Conservation (phyloP, 129 eudicot species). For the Saposhnikovia divaricata region DNA sequence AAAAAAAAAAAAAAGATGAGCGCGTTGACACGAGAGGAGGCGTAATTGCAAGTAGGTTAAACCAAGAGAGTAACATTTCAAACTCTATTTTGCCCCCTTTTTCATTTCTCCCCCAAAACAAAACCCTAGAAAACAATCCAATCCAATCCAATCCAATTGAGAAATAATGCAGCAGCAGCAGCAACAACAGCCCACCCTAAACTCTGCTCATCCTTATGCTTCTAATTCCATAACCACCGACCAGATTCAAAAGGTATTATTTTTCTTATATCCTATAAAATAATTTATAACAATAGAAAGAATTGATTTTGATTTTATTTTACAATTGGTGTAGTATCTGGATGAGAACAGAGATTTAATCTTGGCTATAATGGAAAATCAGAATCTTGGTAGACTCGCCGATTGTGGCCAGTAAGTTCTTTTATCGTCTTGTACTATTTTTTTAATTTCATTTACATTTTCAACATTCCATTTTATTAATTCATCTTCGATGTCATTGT, state of each 20-base stretch:
- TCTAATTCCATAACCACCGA: slow-evolving; percentile 56
- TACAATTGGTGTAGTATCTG: slow-evolving; percentile 53
- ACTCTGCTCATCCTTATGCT: slow-evolving; percentile 28
- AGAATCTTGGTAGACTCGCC: slow-evolving; percentile 66
- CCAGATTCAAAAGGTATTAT: slow-evolving; percentile 69
- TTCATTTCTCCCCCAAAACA: neutral
- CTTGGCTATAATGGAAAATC: slow-evolving; percentile 80
- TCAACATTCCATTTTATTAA: neutral
- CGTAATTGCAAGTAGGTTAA: too few species aligned
- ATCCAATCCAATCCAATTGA: neutral
- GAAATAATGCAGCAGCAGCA: slow-evolving; percentile 54
- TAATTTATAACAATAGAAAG: neutral
- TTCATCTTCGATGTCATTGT: too few species aligned
- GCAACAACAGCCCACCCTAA: slow-evolving; percentile 26
- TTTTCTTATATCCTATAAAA: neutral
- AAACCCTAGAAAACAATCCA: neutral
- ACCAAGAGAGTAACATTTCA: neutral
- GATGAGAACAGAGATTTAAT: slow-evolving; percentile 86
- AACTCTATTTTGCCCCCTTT: neutral
- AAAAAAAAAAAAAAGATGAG: too few species aligned
- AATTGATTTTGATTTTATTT: neutral
- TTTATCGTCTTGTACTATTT: too few species aligned
- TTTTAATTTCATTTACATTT: neutral
- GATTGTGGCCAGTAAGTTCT: slow-evolving; percentile 88
- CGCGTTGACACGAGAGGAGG: too few species aligned